Percentiles rank a stretch among this genome's conserved stretches.
Conservation (phyloP, 306 rosid genomes). For the Hippophae tibetana region DNA sequence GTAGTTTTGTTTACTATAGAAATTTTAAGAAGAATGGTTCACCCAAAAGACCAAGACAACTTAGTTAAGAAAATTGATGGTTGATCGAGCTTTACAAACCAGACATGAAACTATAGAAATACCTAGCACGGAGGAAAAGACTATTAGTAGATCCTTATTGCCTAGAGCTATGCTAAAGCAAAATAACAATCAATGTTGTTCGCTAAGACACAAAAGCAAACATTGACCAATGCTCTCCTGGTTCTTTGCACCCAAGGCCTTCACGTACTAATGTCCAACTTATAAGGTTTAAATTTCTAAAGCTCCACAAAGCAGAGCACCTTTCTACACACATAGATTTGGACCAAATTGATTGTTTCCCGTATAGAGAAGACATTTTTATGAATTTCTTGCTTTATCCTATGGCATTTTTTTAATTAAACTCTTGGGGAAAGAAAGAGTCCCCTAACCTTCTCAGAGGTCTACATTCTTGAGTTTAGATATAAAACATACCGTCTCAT, state of each 20-base stretch:
- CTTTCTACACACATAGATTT: background rate
- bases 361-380: background rate
- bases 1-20: background rate
- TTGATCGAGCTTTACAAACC: background rate
- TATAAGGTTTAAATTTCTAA: too few relatives aligned
- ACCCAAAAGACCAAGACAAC: background rate
- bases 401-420: background rate
- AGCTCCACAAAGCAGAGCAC: too few relatives aligned
- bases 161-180: background rate
- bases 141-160: background rate
- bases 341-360: constrained; percentile 4
- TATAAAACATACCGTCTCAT: constrained; percentile 68
- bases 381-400: background rate
- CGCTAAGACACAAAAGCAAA: background rate
- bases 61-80: background rate
- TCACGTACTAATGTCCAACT: too few relatives aligned
- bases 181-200: background rate
- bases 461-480: constrained; percentile 23
- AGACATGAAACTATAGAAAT: background rate
- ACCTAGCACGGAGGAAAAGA: background rate
- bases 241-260: background rate
- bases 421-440: constrained; percentile 1
- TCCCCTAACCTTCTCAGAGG: background rate
- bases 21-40: background rate
- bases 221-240: background rate